These are phyloP conservation scores for Aspergillus biplanus DNA, from an alignment of 495 filamentous ascomycete species.

Conservation along the genomic window DNA sequence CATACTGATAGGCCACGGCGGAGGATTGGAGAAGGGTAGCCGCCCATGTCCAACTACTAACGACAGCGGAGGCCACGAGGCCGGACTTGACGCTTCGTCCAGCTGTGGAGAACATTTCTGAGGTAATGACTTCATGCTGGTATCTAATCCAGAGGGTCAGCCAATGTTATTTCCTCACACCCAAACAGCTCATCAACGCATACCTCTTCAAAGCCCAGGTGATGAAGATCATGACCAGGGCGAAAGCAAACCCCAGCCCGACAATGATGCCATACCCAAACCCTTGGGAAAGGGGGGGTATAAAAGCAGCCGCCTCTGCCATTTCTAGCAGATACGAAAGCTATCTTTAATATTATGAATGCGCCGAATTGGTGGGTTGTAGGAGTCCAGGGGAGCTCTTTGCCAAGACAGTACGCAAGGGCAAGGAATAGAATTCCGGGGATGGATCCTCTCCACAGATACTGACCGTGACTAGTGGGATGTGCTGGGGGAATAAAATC, in stretches of 20 bases:
- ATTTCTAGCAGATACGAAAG: slow-evolving; percentile 7
- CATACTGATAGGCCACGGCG: slow-evolving; percentile 88
- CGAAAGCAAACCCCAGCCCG: slow-evolving; percentile 75
- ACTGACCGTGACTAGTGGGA: not conserved
- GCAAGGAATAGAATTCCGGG: not conserved
- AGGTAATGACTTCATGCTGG: slow-evolving; percentile 92
- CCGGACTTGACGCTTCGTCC: slow-evolving; percentile 94
- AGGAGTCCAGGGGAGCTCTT: not conserved
- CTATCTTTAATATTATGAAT: not conserved
- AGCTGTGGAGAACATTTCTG: slow-evolving; percentile 96
- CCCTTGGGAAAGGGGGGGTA: slow-evolving; percentile 65
- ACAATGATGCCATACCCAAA: slow-evolving; percentile 86
- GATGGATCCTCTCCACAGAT: not conserved
- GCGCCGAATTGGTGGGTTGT: not conserved
- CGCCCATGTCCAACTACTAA: slow-evolving; percentile 92
- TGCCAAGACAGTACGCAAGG: not conserved
- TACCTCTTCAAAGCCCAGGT: slow-evolving; percentile 77
- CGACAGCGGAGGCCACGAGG: slow-evolving; percentile 92
- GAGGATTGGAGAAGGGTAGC: slow-evolving; percentile 71
- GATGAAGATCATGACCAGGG: slow-evolving; percentile 78
- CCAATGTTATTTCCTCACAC: too few relatives aligned
- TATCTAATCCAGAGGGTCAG: slow-evolving; percentile 54
- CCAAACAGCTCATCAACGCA: not conserved
- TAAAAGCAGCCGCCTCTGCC: slow-evolving; percentile 33
- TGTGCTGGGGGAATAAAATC: not conserved